A percentile compares a stretch with the other conserved stretches of the same genome.
phyloP scores from a whole-genome alignment of 75 land plant genomes.

The Sequoiadendron giganteum region DNA sequence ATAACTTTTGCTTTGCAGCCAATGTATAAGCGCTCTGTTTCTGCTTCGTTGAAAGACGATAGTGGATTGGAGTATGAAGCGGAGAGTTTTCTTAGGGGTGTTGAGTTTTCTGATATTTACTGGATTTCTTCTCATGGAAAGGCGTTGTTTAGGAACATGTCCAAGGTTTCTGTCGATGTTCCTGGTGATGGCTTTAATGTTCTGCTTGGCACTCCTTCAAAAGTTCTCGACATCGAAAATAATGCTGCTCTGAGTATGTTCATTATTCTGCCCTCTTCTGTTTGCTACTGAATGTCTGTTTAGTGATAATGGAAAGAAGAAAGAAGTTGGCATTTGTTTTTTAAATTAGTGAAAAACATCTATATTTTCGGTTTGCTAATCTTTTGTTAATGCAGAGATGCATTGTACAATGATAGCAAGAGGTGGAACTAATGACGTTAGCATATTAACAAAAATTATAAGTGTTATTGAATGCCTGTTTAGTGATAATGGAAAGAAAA shows the following conservation, averaged over 20 bases:
- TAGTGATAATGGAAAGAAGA: too few species aligned
- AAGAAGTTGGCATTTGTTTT: too few species aligned
- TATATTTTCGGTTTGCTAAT: too few species aligned
- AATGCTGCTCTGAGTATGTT: neutral
- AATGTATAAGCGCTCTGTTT: slow-evolving; percentile 35
- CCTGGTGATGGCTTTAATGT: slow-evolving; percentile 26
- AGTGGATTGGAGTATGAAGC: slow-evolving; percentile 11
- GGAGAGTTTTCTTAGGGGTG: slow-evolving; percentile 4
- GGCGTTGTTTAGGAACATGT: slow-evolving; percentile 19
- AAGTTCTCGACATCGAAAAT: neutral
- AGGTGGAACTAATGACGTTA: too few species aligned
- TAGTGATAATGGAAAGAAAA: too few species aligned
- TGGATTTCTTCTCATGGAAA: slow-evolving; percentile 24
- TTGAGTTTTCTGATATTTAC: slow-evolving; percentile 24
- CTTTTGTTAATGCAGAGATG: too few species aligned
- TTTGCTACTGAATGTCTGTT: too few species aligned
- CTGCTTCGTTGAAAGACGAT: slow-evolving; percentile 7
- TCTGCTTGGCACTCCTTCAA: neutral
- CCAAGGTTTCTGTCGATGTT: slow-evolving; percentile 11
- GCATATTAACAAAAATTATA: too few species aligned
- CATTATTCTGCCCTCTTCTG: too few species aligned
- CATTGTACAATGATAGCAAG: too few species aligned
- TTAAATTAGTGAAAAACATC: too few species aligned
- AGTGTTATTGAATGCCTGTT: too few species aligned
- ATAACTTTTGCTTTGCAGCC: slow-evolving; percentile 30